Conservation (phyloP, 306 rosid genomes). For the Sesbania bispinosa region DNA sequence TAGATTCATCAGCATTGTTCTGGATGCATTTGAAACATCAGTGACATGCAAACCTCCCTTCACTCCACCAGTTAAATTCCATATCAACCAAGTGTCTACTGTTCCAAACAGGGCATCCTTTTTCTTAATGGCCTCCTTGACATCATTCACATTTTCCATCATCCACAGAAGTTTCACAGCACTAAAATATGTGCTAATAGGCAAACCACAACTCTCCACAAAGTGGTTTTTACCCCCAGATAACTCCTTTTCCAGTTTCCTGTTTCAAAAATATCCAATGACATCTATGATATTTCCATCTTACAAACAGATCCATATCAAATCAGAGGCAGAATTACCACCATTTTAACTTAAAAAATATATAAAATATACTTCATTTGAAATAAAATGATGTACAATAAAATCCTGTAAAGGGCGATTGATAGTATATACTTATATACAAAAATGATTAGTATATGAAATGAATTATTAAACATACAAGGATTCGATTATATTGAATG, state of each 20-base stretch:
- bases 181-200: conserved; percentile 84
- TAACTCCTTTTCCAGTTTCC: conserved; percentile 76
- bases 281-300: background rate
- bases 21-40: conserved; percentile 82
- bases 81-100: conserved; percentile 81
- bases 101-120: conserved; percentile 91
- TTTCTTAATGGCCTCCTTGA: conserved; percentile 52
- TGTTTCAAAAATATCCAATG: conserved; percentile 27
- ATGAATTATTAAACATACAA: background rate
- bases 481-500: background rate
- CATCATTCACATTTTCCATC: conserved; percentile 66
- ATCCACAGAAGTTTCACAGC: conserved; percentile 83
- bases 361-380: background rate
- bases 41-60: conserved; percentile 77
- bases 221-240: conserved; percentile 78
- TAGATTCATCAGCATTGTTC: conserved; percentile 92
- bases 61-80: conserved; percentile 82
- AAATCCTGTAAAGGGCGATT: background rate
- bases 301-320: background rate
- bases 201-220: conserved; percentile 74
- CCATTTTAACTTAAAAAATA: background rate
- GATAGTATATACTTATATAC: background rate
- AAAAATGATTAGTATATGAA: background rate
- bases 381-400: background rate
- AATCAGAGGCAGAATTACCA: background rate